Percentiles rank a stretch among this genome's conserved stretches.
Evolutionary conservation across 1,284 basidiomycete species (phyloP).

Genomic region (Sphagnurus paluster): DNA sequence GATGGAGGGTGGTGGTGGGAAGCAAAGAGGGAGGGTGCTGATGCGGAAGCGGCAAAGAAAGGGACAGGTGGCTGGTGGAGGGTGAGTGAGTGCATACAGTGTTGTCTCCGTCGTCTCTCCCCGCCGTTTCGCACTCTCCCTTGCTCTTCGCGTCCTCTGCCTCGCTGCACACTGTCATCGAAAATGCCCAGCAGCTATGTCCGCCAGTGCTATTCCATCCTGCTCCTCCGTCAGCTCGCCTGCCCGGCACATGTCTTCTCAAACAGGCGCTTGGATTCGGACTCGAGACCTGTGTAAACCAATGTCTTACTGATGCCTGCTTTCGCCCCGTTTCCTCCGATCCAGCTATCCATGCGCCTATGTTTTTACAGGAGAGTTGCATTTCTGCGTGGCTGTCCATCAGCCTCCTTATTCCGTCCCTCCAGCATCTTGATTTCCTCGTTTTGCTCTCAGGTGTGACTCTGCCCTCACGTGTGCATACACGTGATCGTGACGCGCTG

Average conservation of each 20-base stretch:
- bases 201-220: conserved; percentile 12
- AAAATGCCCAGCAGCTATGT: too few species aligned
- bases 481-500: conserved; percentile 28
- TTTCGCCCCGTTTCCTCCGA: conserved; percentile 6
- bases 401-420: conserved; percentile 13
- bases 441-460: conserved; percentile 16
- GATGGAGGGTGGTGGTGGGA: conserved; percentile 30
- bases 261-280: conserved; percentile 14
- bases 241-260: conserved; percentile 13
- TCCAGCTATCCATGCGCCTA: background rate
- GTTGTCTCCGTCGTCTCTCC: conserved; percentile 12
- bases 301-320: conserved; percentile 7
- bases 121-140: conserved; percentile 12
- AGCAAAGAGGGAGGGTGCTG: conserved; percentile 37
- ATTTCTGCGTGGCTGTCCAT: conserved; percentile 10
- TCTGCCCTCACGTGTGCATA: conserved; percentile 15
- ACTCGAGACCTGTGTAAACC: conserved; percentile 11
- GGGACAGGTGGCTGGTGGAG: conserved; percentile 48
- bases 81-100: conserved; percentile 27
- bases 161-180: too few species aligned
- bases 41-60: conserved; percentile 47
- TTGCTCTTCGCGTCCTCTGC: conserved; percentile 2
- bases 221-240: conserved; percentile 13
- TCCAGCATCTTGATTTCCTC: conserved; percentile 18
- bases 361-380: background rate